Evolutionary conservation across 331 rosid species (phyloP).

Genomic region (Prunus yedoensis): DNA sequence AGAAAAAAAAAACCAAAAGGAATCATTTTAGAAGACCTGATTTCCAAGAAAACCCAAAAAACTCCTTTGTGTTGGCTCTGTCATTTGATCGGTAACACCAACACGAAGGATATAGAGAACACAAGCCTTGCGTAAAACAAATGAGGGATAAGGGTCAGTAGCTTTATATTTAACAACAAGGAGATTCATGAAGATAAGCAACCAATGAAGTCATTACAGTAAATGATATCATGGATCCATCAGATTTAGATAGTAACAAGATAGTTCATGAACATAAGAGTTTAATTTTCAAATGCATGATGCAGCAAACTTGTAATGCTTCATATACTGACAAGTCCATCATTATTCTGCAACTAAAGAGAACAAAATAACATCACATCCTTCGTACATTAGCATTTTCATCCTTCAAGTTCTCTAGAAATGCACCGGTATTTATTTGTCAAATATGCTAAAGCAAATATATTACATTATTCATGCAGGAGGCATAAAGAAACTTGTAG

Average conservation of each 20-base stretch:
- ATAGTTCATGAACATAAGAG: background rate
- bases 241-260: background rate
- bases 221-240: conserved; percentile 3
- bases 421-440: background rate
- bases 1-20: conserved; percentile 3
- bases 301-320: background rate
- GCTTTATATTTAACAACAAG: conserved; percentile 12
- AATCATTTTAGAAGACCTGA: conserved; percentile 50
- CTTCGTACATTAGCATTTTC: conserved; percentile 6
- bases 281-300: background rate
- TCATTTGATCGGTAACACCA: conserved; percentile 95
- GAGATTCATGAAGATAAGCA: conserved; percentile 6
- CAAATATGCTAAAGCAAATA: background rate
- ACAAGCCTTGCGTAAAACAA: conserved; percentile 69
- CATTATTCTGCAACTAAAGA: background rate
- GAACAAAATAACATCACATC: background rate
- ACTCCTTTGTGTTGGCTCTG: conserved; percentile 86
- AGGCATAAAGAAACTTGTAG: background rate
- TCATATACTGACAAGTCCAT: background rate
- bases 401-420: conserved; percentile 12
- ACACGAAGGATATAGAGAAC: conserved; percentile 91
- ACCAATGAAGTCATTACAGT: conserved; percentile 10
- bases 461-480: background rate
- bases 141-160: conserved; percentile 30
- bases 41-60: conserved; percentile 78